Evolutionary conservation across 163 green algal species (phyloP), one percentile per base, ranked within the genome.

Genomic region (Coccomyxa subellipsoidea): DNA sequence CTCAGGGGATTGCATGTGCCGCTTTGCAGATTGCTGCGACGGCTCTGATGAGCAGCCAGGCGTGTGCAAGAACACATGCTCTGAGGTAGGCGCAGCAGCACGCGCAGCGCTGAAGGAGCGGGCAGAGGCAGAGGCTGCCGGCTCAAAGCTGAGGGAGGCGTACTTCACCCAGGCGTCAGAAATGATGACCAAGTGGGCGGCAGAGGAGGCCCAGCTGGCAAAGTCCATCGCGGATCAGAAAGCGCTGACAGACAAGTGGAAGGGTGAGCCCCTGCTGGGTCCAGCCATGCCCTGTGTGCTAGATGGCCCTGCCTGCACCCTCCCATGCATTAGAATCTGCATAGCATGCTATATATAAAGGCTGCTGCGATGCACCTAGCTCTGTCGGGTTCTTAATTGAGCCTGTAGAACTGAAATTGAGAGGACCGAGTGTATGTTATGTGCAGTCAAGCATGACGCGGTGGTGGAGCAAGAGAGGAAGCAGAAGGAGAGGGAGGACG

Each of bases 21-120:
- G n/a, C n/a, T 73, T 12, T 34, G 83, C 88, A 96, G 93, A 98
- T 80, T 98, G 95, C 89, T 98, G 95, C 75, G 95, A 98, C 85
- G 95, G 95, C 35, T 90, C 81, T 1, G 95, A 98, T 80, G 95
- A 98, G 88, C 53, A 80, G 0, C 70, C 81, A 9, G 94, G 93
- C 25, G 72, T 47, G 25, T 98, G 94, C 89, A 69, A 78, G 38
- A 94, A 97, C 85, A 93, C 83, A 1, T 98, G 95, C 84, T 76
- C 90, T 32, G 86, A 93, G 66, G 85, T 86, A 31, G 92, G 92
- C 37, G 82, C 87, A 7, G 86, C 88, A 4, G 82, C 85, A 4
- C 84, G 90, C 12, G 80, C 87, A 27, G 86, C 81, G 10, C 82
- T 96, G 70, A 78, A 86, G n/a, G 66, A 80, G 31, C 70, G 90